phyloP scores from a whole-genome alignment of 1,284 basidiomycete genomes.

The Athelia sp. region DNA sequence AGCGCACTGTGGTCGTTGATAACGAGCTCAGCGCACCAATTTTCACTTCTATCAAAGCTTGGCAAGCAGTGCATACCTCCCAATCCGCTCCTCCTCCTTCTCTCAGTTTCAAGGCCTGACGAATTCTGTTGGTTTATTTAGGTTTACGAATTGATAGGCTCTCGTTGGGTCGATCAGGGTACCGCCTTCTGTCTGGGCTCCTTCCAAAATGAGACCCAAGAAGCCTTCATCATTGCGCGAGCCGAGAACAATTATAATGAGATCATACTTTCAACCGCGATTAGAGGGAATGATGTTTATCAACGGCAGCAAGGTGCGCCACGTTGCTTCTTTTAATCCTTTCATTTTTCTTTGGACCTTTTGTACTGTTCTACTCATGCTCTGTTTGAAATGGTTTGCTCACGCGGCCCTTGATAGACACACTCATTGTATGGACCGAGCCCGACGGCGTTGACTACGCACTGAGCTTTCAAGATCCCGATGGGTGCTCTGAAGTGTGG shows the following conservation, averaged over 20 bases:
- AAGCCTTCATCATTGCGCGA: slow-evolving; percentile 82
- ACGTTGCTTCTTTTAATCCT: slow-evolving; percentile 7
- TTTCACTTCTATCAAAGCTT: background rate
- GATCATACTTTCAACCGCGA: slow-evolving; percentile 68
- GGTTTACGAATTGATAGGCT: slow-evolving; percentile 89
- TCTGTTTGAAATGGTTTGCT: background rate
- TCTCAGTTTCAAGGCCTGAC: slow-evolving; percentile 22
- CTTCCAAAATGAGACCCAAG: slow-evolving; percentile 71
- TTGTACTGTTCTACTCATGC: background rate
- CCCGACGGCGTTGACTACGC: slow-evolving; percentile 94
- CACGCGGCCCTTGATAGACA: slow-evolving; percentile 51
- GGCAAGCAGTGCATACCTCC: background rate
- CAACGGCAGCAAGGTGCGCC: slow-evolving; percentile 85
- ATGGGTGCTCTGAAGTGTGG: slow-evolving; percentile 97
- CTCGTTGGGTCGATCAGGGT: slow-evolving; percentile 89
- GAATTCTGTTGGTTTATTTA: slow-evolving; percentile 29
- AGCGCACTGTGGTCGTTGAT: background rate
- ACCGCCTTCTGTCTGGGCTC: slow-evolving; percentile 92
- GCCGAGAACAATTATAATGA: slow-evolving; percentile 70
- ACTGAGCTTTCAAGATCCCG: slow-evolving; percentile 93
- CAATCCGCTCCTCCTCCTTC: background rate
- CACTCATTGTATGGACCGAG: slow-evolving; percentile 98
- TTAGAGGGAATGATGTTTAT: slow-evolving; percentile 83
- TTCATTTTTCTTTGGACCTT: slow-evolving; percentile 3
- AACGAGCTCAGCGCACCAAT: no score